These are phyloP conservation scores for Kodamaea leandrae DNA, from an alignment of 805 yeast genomes.

Conservation along the genomic window DNA sequence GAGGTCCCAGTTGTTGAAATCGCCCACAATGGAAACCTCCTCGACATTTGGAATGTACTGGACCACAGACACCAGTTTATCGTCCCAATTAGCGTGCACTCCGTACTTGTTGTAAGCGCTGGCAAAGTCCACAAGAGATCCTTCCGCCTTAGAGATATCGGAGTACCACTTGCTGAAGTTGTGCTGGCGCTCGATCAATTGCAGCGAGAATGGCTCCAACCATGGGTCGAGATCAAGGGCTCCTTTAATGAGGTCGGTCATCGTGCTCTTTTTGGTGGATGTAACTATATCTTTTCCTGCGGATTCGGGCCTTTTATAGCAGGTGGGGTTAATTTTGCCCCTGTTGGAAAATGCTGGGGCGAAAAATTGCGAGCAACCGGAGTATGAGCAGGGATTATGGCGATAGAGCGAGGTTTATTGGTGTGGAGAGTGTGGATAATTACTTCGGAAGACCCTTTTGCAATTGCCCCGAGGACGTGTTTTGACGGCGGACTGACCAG, in stretches of 20 bases:
- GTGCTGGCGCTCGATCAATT: conserved; percentile 63
- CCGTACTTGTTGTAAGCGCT: conserved; percentile 77
- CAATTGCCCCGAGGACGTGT: too few species aligned
- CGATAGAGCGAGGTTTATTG: too few species aligned
- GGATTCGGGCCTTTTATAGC: too few species aligned
- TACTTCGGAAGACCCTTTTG: too few species aligned
- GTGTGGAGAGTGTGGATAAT: too few species aligned
- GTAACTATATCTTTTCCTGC: too few species aligned
- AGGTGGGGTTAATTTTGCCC: too few species aligned
- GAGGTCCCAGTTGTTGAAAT: conserved; percentile 82
- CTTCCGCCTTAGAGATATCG: conserved; percentile 55
- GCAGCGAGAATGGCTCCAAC: conserved; percentile 74
- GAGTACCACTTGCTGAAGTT: conserved; percentile 63
- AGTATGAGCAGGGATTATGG: too few species aligned
- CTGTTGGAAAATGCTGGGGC: too few species aligned
- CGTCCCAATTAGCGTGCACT: conserved; percentile 54
- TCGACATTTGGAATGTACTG: conserved; percentile 93
- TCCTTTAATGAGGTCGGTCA: conserved; percentile 33
- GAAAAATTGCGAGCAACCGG: too few species aligned
- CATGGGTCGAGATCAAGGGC: conserved; percentile 80
- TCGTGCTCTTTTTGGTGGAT: too few species aligned
- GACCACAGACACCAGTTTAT: conserved; percentile 57
- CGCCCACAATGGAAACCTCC: conserved; percentile 80
- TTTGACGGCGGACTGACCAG: too few species aligned
- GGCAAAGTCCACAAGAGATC: conserved; percentile 61